Evolutionary conservation across 2,329 filamentous ascomycete species (phyloP), one percentile per base, ranked within the genome.

Genomic region (Rhytidhysteron rufulum): DNA sequence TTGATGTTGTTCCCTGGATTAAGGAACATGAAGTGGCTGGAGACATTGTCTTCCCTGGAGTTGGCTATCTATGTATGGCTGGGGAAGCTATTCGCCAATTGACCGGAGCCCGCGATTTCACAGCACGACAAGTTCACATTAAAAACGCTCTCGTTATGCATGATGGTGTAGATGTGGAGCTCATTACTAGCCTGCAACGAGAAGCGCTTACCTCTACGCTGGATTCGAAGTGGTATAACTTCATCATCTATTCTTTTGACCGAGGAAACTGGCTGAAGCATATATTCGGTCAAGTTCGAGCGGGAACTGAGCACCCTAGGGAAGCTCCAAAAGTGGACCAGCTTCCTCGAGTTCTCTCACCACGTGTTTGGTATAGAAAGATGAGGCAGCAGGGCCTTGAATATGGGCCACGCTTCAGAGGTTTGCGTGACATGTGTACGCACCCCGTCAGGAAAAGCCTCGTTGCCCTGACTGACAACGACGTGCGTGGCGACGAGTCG

Each of bases 1-100:
- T 66, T 2, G 43, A 55, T 0, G 60, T 69, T 22, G 44, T 60
- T 1, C 65, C 60, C 0, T 70, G 67, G 67, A 39, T 69, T 2
- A 43, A 40, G 2, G 62, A 65, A 22, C 67, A 70, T 38, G 39
- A 43, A 4, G 25, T 67, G 4, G 46, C 55, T 19, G 48, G 46
- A 1, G 42, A 51, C 9, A 41, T 59, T 9, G 47, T 68, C 1
- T 67, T 64, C 40, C 63, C 65, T 2, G 55, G 41, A 7, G 57
- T 63, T 2, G 64, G 53, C 6, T 67, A 64, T 37, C 42, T 67
- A 6, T 41, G 51, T 15, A 63, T 64, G 53, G 63, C 54, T 5
- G 42, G 55, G 6, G 60, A 66, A 43, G 58, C 56, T n/a, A 38
- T 51, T 8, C 43, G 42, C 9, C 31, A 43, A 21, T 21, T 43